Conservation (phyloP, 257 asterid genomes). For the Misopates orontium region DNA sequence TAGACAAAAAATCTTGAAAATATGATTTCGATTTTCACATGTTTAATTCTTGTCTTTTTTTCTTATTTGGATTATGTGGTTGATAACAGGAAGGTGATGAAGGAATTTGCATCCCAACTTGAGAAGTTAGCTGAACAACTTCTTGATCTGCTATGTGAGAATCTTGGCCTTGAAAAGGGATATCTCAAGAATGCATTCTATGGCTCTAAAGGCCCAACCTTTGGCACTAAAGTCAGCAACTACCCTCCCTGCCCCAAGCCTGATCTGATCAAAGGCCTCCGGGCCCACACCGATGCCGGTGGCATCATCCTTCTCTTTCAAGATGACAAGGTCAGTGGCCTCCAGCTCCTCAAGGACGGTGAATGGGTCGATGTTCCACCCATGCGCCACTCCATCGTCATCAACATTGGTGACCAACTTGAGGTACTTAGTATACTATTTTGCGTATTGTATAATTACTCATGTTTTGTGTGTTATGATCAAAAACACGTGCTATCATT, state of each 20-base stretch:
- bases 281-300: conserved; percentile 82
- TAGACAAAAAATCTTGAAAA: neutral
- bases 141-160: conserved; percentile 68
- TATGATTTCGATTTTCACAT: neutral
- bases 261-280: conserved; percentile 71
- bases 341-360: conserved; percentile 71
- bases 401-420: conserved; percentile 68
- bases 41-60: neutral
- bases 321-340: conserved; percentile 75
- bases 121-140: conserved; percentile 68
- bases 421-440: conserved; percentile 41
- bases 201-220: conserved; percentile 65
- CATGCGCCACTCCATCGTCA: conserved; percentile 67
- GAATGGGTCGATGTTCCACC: conserved; percentile 77
- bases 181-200: conserved; percentile 62
- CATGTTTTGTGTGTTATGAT: neutral
- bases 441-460: too few relatives aligned
- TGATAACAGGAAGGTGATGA: conserved; percentile 54
- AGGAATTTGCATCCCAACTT: conserved; percentile 54
- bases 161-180: conserved; percentile 72
- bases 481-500: neutral
- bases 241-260: conserved; percentile 77
- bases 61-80: neutral
- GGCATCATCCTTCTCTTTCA: conserved; percentile 75
- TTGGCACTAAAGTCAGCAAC: conserved; percentile 76